Base-by-base conservation (phyloP, 148 eudicot genomes). In the Agrostemma githago region DNA sequence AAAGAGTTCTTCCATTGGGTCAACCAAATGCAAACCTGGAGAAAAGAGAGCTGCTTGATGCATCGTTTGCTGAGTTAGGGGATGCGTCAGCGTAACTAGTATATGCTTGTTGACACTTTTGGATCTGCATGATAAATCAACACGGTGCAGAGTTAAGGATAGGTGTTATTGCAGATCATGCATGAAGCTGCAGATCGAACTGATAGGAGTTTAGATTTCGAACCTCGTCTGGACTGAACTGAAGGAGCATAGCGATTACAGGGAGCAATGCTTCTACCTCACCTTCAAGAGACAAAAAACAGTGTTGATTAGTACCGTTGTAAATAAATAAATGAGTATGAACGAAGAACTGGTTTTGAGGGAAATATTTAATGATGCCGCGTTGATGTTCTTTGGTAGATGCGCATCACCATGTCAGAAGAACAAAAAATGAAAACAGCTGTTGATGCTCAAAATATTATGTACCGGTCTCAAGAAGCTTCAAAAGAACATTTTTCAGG, bases 181-280 rank as follows among this genome's bases (percentile, higher is more conserved):
- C 21, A 37, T 71, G 34, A 26, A 10, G 10, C 61, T 62, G 42
- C 66, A 62, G 66, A 75, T 41, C 59, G 78, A 48, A 70, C 57
- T 38, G 51, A 2, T 76, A 67, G 70, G 72, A 51, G 62, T 63
- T 39, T 5, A 66, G 59, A 70, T 68, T 72, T 15, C 61, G 84
- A 70, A 96, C 99, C 99, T 96, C 99, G 7, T 90, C 97, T 20
- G 96, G 99, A 81, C 99, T 96, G 86, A 96, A 92, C 79, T 96
- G 99, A 76, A 96, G 97, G 67, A 96, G 92, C 96, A 89, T 96
- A 61, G 92, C 99, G 64, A 96, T 75, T 62, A 96, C 99, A 17
- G 99, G 99, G 63, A 96, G 86, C 80, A 96, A 79, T 69, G 96
- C 97, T 80, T 86, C 96, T 78, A 96, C 99, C 80, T 96, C 99